A percentile compares a stretch with the other conserved stretches of the same genome.
phyloP scores from a whole-genome alignment of 2,329 filamentous ascomycete genomes.

The Periglandula ipomoeae region DNA sequence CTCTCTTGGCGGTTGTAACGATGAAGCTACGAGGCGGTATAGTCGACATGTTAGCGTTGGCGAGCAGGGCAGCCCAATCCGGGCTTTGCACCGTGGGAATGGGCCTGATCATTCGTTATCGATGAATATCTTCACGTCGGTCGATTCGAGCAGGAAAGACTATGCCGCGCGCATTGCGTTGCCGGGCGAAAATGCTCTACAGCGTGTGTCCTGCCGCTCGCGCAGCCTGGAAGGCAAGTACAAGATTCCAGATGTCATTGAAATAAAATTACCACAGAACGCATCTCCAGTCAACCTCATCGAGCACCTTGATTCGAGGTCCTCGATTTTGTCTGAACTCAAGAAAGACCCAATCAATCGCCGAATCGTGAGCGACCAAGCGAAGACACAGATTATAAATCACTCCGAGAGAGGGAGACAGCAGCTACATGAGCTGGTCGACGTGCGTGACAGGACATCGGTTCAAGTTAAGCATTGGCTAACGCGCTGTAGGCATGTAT shows the following conservation, averaged over 20 bases:
- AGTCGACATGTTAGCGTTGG: slow-evolving; percentile 4
- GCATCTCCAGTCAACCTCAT: neutral
- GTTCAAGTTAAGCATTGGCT: neutral
- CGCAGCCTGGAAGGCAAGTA: neutral
- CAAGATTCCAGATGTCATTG: neutral
- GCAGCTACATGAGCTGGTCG: slow-evolving; percentile 5
- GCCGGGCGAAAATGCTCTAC: neutral
- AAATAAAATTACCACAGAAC: neutral
- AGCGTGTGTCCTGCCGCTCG: neutral
- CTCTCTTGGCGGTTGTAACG: neutral
- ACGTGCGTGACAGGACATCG: slow-evolving; percentile 1
- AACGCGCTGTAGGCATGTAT: slow-evolving; percentile 1
- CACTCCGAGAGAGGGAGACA: slow-evolving; percentile 1
- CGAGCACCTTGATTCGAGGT: neutral
- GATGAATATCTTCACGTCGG: neutral
- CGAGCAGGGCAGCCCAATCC: slow-evolving; percentile 6
- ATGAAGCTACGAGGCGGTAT: neutral
- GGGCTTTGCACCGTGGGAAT: neutral
- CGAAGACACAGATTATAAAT: neutral
- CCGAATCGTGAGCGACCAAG: neutral
- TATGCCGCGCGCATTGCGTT: neutral
- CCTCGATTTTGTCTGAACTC: slow-evolving; percentile 2
- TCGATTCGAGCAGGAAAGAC: neutral
- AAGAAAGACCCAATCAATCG: neutral
- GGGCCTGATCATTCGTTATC: neutral